A percentile compares a stretch with the other conserved stretches of the same genome.
Conservation (phyloP, 768 basidiomycete genomes). For the Russula lepida region DNA sequence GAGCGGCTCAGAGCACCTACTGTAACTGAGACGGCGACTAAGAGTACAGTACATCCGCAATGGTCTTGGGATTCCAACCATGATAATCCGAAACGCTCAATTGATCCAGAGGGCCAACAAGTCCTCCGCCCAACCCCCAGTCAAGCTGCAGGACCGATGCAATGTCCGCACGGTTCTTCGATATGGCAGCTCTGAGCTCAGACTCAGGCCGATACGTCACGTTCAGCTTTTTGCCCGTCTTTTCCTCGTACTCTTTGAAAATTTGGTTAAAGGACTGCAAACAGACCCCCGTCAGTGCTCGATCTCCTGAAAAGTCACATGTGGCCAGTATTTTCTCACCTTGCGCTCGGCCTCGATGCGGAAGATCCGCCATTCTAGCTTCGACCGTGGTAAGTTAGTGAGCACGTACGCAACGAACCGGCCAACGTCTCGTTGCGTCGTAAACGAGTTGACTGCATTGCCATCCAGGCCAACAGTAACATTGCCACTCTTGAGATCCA, state of each 20-base stretch:
- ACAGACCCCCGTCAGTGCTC: background rate
- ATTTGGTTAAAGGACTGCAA: conserved; percentile 21
- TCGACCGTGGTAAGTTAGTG: conserved; percentile 7
- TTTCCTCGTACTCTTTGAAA: conserved; percentile 13
- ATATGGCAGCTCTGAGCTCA: conserved; percentile 14
- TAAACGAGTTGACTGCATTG: conserved; percentile 18
- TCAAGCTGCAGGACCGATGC: background rate
- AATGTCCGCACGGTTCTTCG: conserved; percentile 1
- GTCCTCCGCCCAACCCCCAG: conserved; percentile 14
- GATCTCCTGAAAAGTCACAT: background rate
- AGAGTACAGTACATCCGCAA: conserved; percentile 4
- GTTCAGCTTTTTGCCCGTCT: conserved; percentile 17
- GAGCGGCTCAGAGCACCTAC: no score
- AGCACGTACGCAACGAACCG: conserved; percentile 21
- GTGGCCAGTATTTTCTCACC: conserved; percentile 3
- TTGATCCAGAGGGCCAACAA: conserved; percentile 4
- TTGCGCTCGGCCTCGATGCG: conserved; percentile 19
- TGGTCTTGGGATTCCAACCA: conserved; percentile 18
- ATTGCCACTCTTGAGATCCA: conserved; percentile 14
- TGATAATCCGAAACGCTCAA: conserved; percentile 15
- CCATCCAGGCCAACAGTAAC: conserved; percentile 16
- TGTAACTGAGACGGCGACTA: no score
- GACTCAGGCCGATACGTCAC: conserved; percentile 4
- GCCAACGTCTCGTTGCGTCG: conserved; percentile 18
- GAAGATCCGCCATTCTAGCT: conserved; percentile 14